Evolutionary conservation across 148 eudicot genomes (phyloP).

Genomic region (Camellia lanceoleosa): DNA sequence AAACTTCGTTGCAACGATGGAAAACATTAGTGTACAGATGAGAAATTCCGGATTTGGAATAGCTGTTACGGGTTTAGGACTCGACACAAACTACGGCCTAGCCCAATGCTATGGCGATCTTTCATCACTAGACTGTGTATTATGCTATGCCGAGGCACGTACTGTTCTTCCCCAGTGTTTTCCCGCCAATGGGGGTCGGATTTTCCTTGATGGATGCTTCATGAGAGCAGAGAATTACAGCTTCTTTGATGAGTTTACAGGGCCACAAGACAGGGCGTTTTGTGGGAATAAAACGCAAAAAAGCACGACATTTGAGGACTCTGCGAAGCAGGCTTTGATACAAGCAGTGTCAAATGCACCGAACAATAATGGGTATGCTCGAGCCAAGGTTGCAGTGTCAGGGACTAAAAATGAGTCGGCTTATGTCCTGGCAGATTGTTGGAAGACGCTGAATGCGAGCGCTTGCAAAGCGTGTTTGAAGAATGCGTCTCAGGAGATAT

Average conservation of each 20-base stretch:
- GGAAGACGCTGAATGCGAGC: constrained; percentile 41
- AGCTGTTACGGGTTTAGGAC: constrained; percentile 34
- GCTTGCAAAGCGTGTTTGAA: constrained; percentile 44
- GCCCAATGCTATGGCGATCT: constrained; percentile 68
- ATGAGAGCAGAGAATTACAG: constrained; percentile 41
- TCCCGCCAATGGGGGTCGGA: constrained; percentile 36
- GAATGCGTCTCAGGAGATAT: constrained; percentile 38
- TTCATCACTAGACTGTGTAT: constrained; percentile 41
- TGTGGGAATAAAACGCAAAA: constrained; percentile 36
- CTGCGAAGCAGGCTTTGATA: constrained; percentile 28
- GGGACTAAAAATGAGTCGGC: constrained; percentile 35
- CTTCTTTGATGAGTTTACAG: constrained; percentile 35
- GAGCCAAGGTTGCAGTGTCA: constrained; percentile 19
- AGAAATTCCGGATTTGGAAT: constrained; percentile 30
- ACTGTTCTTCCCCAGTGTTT: constrained; percentile 50
- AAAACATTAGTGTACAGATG: constrained; percentile 36
- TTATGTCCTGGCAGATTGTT: constrained; percentile 51
- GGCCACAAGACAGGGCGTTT: constrained; percentile 27
- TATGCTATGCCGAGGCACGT: constrained; percentile 52
- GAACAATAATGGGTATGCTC: constrained; percentile 28
- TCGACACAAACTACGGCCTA: constrained; percentile 37
- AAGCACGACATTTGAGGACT: constrained; percentile 19
- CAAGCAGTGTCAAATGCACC: constrained; percentile 32
- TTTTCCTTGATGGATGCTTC: constrained; percentile 55
- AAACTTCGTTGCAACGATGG: constrained; percentile 33